Conservation (phyloP, 495 filamentous ascomycete species). For the Aspergillus cavernicola region DNA sequence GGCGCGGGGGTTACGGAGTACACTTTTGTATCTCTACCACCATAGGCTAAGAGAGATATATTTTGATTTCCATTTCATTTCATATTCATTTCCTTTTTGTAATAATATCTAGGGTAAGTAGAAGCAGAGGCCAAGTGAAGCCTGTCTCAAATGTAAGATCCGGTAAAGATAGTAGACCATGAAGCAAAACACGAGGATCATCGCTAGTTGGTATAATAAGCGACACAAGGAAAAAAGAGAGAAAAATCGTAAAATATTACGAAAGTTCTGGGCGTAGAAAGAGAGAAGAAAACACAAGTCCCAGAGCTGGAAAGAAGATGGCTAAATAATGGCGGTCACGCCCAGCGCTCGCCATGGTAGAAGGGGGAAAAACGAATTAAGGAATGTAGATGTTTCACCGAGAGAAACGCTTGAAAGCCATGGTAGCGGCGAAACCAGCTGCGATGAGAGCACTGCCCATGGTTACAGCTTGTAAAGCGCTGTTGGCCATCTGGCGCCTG, state of each 20-base stretch:
- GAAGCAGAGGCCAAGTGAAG: neutral
- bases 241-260: conserved; percentile 3
- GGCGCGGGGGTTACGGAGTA: too few relatives aligned
- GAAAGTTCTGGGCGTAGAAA: too few relatives aligned
- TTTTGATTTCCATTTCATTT: too few relatives aligned
- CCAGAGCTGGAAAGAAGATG: neutral
- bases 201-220: conserved; percentile 4
- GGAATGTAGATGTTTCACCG: conserved; percentile 22
- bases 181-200: neutral
- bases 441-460: conserved; percentile 45
- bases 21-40: too few relatives aligned
- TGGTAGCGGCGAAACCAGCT: conserved; percentile 36
- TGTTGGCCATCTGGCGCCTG: conserved; percentile 60
- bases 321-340: conserved; percentile 8
- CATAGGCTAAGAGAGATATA: too few relatives aligned
- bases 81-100: neutral
- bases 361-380: conserved; percentile 8
- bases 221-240: conserved; percentile 5
- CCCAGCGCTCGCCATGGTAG: conserved; percentile 16
- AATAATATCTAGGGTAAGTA: neutral
- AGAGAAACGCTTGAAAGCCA: conserved; percentile 42
- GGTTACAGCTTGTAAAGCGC: conserved; percentile 48
- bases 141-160: too few relatives aligned
- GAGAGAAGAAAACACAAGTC: neutral
- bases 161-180: neutral